Base-by-base conservation (phyloP, 2,329 filamentous ascomycete genomes). In the Cercospora citrullina region DNA sequence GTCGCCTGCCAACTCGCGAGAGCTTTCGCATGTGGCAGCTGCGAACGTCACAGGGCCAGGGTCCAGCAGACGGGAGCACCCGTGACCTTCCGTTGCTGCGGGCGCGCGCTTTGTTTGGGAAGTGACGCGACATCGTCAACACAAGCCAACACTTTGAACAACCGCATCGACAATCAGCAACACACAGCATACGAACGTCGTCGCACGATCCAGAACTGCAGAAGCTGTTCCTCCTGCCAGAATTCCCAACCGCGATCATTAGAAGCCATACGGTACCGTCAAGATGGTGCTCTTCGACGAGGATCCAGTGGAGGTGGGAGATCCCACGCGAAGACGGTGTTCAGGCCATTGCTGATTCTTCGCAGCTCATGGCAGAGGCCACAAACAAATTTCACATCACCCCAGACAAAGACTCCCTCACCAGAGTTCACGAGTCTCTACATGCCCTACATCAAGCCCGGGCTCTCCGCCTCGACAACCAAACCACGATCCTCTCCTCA, bases 371-470 rank as follows among this genome's bases (percentile, higher is more conserved):
- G 82, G 87, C 90, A 78, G 91, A 96, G 82, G 97, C 94, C 51
- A 91, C 96, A 76, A 87, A 89, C 75, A 97, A 97, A 85, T 99
- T 99, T 88, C 95, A 96, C 83, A 96, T 94, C 76, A 85, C 87
- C 21, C 92, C 92, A 10, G 95, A 99, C 85, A 95, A 93, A 77
- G 84, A 89, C 72, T 91, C 92, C 23, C 87, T 98, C 21, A 85
- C 90, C 21, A 93, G 95, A 77, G 91, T 98, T 78, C 88, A 89
- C 79, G 92, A 94, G 79, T 94, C 92, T 0, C 87, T 97, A 63
- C 87, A 89, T 8, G 91, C 91, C 0, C 89, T 99, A n/a, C 87
- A 92, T 74, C 89, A 93, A 77, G 91, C 93, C 68, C 93, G 95
- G 77, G 87, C 92, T 68, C 85, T 93, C 61, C 91, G 92, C 73